Evolutionary conservation across 495 filamentous ascomycete species (phyloP), one percentile per base, ranked within the genome.

Genomic region (Aspergillus hancockii): DNA sequence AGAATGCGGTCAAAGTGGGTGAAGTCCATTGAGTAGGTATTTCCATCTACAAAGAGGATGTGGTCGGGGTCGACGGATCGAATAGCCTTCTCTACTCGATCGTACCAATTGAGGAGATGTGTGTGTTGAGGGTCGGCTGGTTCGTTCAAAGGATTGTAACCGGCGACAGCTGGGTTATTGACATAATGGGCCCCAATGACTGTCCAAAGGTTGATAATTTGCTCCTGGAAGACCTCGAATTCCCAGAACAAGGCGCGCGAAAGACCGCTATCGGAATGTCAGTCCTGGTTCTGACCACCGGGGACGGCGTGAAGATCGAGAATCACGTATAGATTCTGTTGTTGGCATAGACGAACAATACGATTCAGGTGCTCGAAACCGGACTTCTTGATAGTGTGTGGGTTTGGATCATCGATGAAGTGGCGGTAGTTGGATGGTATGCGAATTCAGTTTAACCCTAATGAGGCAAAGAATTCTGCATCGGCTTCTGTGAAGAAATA

Each of bases 111-210:
- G 16, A 71, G 68, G 3, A 85, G 73, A 28, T 73, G 67, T 43
- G 69, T 64, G 56, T 83, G 79, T 21, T 77, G 58, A 0, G 83
- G 79, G 49, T 86, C 83, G 8, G 71, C 75, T 0, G 83, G 83
- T 57, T 86, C 82, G 58, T 86, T 86, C 60, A 85, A 74, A 1
- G 81, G 81, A 61, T 85, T 85, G 60, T 85, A 86, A 0, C 83
- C 83, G 0, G 83, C 83, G 14, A 83, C 66, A 70, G 68, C 62
- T 8, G 75, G 65, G 57, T 85, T 84, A 6, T 68, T 76, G 14
- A 64, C 69, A 63, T 84, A 86, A 46, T 72, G 75, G 22, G 68
- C 70, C 8, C 81, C 83, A 47, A 85, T 69, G 43, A 72, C 64
- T 8, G 72, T 69, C 83, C 83, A 86, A 0, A 86, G 72, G 59